phyloP scores from a whole-genome alignment of 2,329 filamentous ascomycete species.

The Plenodomus tracheiphilus region DNA sequence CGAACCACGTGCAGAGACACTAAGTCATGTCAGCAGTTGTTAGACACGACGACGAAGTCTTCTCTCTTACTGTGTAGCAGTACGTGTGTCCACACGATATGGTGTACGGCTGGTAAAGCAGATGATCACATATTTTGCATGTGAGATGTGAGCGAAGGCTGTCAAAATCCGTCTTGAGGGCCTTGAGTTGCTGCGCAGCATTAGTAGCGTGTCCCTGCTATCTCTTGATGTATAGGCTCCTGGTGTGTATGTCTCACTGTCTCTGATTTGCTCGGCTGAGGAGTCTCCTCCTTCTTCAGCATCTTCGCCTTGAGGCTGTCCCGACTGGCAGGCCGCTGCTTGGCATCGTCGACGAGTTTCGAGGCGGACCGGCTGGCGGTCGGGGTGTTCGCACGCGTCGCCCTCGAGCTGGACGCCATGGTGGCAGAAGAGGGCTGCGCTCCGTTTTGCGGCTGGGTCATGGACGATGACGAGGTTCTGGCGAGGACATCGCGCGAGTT shows the following conservation, averaged over 20 bases:
- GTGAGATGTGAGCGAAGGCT: slow-evolving; percentile 63
- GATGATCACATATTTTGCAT: slow-evolving; percentile 69
- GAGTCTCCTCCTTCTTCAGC: slow-evolving; percentile 39
- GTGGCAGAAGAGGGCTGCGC: slow-evolving; percentile 5
- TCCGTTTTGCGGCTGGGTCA: slow-evolving; percentile 8
- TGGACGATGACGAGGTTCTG: slow-evolving; percentile 8
- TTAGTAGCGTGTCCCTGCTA: slow-evolving; percentile 20
- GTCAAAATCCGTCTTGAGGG: slow-evolving; percentile 58
- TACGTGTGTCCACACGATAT: slow-evolving; percentile 72
- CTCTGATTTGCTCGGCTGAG: slow-evolving; percentile 39
- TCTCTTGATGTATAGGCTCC: too few species aligned
- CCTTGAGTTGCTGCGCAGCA: slow-evolving; percentile 42
- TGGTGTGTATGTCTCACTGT: slow-evolving; percentile 30
- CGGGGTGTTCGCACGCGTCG: slow-evolving; percentile 31
- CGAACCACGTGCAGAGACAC: slow-evolving; percentile 62
- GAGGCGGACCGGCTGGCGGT: slow-evolving; percentile 32
- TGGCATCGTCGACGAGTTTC: slow-evolving; percentile 35
- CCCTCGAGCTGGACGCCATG: slow-evolving; percentile 33
- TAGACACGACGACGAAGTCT: slow-evolving; percentile 9
- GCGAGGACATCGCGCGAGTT: slow-evolving; percentile 6
- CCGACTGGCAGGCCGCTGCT: slow-evolving; percentile 40
- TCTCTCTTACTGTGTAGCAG: slow-evolving; percentile 65
- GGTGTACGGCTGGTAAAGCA: slow-evolving; percentile 71
- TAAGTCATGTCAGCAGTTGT: slow-evolving; percentile 38
- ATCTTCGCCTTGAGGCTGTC: slow-evolving; percentile 47